phyloP scores from a whole-genome alignment of 192 early-diverging fungal species.

The Glomus cerebriforme region DNA sequence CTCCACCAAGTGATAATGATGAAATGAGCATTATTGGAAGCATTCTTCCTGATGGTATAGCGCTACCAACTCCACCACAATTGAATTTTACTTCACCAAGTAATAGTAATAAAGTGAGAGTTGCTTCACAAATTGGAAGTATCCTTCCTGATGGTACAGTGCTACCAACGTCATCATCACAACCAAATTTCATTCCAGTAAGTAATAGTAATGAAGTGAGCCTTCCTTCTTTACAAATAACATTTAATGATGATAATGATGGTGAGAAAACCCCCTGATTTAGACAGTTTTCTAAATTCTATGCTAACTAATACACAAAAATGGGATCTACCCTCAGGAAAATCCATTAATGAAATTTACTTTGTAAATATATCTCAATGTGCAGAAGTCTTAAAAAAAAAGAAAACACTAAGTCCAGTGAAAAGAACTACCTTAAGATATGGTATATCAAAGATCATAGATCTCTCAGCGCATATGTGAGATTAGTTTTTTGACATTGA shows the following conservation, averaged over 20 bases:
- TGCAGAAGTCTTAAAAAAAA: conserved; percentile 26
- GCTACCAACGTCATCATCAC: too few relatives aligned
- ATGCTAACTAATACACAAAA: conserved; percentile 10
- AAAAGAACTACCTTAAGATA: conserved; percentile 26
- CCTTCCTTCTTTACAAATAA: not conserved
- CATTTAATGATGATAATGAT: conserved; percentile 1
- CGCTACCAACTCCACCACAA: too few relatives aligned
- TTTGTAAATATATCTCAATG: conserved; percentile 17
- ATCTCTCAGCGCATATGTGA: conserved; percentile 29
- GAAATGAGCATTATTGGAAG: too few relatives aligned
- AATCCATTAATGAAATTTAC: conserved; percentile 23
- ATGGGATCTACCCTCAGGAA: conserved; percentile 27
- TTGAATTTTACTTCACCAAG: too few relatives aligned
- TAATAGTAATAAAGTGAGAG: too few relatives aligned
- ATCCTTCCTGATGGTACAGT: too few relatives aligned
- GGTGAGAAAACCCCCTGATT: conserved; percentile 13
- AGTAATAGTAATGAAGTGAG: too few relatives aligned
- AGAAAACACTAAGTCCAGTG: conserved; percentile 10
- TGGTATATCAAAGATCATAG: conserved; percentile 23
- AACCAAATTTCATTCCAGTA: too few relatives aligned
- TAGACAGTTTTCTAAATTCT: conserved; percentile 14
- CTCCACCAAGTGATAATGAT: too few relatives aligned
- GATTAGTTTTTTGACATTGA: conserved; percentile 20
- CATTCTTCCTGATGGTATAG: too few relatives aligned
- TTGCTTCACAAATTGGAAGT: too few relatives aligned